A percentile compares a stretch with the other conserved stretches of the same genome.
These are phyloP conservation scores for Rubroboletus satanas DNA, from an alignment of 768 basidiomycete genomes.

Conservation along the genomic window DNA sequence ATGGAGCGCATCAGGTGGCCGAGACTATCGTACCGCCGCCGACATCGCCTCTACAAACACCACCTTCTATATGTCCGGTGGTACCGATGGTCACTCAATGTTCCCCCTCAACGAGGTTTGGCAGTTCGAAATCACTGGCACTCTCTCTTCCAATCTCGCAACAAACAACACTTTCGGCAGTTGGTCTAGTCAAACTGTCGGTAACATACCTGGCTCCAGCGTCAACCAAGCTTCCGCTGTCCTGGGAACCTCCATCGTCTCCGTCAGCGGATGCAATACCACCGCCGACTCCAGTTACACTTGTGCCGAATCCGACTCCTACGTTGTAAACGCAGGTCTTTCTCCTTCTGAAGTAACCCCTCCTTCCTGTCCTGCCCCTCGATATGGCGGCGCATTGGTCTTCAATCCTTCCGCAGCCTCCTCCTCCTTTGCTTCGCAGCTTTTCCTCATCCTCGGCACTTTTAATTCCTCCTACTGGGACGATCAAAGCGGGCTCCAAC, in stretches of 20 bases:
- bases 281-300: constrained; percentile 36
- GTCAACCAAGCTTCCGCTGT: constrained; percentile 58
- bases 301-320: constrained; percentile 60
- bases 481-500: constrained; percentile 54
- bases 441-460: constrained; percentile 65
- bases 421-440: constrained; percentile 56
- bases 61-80: constrained; percentile 73
- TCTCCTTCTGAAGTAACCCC: constrained; percentile 36
- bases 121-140: constrained; percentile 65
- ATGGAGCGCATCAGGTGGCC: constrained; percentile 73
- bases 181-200: constrained; percentile 53
- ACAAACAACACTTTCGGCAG: constrained; percentile 43
- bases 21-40: constrained; percentile 48
- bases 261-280: constrained; percentile 59
- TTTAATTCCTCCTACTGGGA: constrained; percentile 64
- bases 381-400: constrained; percentile 54
- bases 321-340: constrained; percentile 40
- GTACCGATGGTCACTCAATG: constrained; percentile 45
- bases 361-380: constrained; percentile 59
- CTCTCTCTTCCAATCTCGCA: constrained; percentile 65
- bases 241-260: constrained; percentile 47
- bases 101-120: constrained; percentile 64
- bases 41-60: constrained; percentile 48
- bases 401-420: constrained; percentile 49
- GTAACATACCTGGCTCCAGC: constrained; percentile 28